Evolutionary conservation across 257 asterid species (phyloP).

Genomic region (Lycium barbarum): DNA sequence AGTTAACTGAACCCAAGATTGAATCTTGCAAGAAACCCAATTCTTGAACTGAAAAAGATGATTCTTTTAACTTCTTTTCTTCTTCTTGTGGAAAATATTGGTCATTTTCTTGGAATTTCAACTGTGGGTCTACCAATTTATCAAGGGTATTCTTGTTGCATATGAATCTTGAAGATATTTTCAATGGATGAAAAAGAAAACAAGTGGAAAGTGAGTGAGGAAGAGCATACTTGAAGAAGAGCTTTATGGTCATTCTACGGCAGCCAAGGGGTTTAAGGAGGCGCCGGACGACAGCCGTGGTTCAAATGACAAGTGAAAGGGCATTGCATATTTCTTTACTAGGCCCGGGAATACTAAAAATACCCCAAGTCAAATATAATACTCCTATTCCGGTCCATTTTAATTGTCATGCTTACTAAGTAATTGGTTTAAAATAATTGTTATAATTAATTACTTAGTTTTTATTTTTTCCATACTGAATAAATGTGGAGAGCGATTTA

Average conservation of each 20-base stretch:
- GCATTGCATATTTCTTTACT: not conserved
- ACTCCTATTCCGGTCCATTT: too few relatives aligned
- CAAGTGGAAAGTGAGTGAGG: constrained; percentile 6
- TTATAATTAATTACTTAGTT: not conserved
- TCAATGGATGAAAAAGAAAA: constrained; percentile 32
- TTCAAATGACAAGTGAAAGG: constrained; percentile 8
- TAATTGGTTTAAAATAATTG: too few relatives aligned
- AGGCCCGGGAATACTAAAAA: too few relatives aligned
- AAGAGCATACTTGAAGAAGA: constrained; percentile 17
- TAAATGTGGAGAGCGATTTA: not conserved
- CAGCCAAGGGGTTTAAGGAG: constrained; percentile 9
- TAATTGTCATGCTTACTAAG: too few relatives aligned
- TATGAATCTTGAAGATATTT: constrained; percentile 51
- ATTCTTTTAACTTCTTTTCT: constrained; percentile 32
- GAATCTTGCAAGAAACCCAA: constrained; percentile 60
- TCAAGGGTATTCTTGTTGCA: constrained; percentile 43
- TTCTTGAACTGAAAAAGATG: constrained; percentile 54
- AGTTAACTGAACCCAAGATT: constrained; percentile 34
- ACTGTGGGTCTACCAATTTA: constrained; percentile 40
- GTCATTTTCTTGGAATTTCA: constrained; percentile 37
- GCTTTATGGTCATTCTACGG: constrained; percentile 26
- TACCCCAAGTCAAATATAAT: too few relatives aligned
- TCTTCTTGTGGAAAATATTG: constrained; percentile 35
- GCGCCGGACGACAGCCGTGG: constrained; percentile 19
- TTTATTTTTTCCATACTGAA: too few relatives aligned